phyloP scores from a whole-genome alignment of 2,329 filamentous ascomycete species.

The Neonectria sp. region DNA sequence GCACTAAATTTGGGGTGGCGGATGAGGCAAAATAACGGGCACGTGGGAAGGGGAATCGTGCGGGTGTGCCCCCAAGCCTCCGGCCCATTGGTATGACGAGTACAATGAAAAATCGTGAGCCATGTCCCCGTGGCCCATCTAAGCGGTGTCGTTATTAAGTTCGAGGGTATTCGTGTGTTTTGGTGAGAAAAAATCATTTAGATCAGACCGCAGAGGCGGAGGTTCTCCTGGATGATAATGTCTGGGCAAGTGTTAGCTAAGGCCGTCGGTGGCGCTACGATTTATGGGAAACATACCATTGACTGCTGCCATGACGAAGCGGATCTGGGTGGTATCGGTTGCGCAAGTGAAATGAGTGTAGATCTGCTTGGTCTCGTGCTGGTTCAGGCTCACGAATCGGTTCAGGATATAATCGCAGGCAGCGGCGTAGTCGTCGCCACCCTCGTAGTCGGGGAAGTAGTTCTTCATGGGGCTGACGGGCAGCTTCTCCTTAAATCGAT shows the following conservation, averaged over 20 bases:
- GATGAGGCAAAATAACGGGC: conserved; percentile 37
- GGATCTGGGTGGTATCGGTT: conserved; percentile 98
- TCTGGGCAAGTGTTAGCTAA: conserved; percentile 73
- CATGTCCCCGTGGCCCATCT: conserved; percentile 56
- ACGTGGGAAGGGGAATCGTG: conserved; percentile 37
- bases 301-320: conserved; percentile 99
- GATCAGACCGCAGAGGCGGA: conserved; percentile 96
- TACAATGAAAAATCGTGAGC: conserved; percentile 57
- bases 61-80: conserved; percentile 37
- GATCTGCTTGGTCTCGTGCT: conserved; percentile 99
- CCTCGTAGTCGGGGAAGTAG: conserved; percentile 93
- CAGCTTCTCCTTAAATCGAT: conserved; percentile 90
- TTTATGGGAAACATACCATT: conserved; percentile 78
- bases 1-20: conserved; percentile 41
- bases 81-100: conserved; percentile 49
- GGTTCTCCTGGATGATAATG: conserved; percentile 99
- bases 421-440: conserved; percentile 93
- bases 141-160: conserved; percentile 57
- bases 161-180: conserved; percentile 61
- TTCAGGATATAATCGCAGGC: conserved; percentile 99
- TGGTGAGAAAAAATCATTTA: conserved; percentile 67
- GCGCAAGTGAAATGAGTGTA: conserved; percentile 99
- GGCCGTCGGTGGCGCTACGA: neutral
- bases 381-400: conserved; percentile 97
- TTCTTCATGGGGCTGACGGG: conserved; percentile 87